Percentiles rank a stretch among this genome's conserved stretches.
Conservation (phyloP, 768 basidiomycete species). For the Piloderma croceum region DNA sequence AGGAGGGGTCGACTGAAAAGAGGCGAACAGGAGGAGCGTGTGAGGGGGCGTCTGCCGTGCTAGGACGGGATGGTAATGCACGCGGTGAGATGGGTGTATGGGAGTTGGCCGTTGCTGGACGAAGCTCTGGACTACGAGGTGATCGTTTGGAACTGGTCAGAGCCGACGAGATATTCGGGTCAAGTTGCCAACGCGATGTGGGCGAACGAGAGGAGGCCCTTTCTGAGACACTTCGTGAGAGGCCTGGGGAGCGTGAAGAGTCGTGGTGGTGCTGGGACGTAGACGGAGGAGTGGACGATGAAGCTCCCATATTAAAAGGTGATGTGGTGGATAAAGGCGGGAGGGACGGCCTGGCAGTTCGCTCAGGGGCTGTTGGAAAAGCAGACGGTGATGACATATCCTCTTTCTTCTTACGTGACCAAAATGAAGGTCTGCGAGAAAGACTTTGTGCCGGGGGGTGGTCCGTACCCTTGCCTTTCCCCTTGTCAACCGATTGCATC, state of each 20-base stretch:
- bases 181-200: slow-evolving; percentile 15
- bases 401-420: slow-evolving; percentile 47
- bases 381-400: slow-evolving; percentile 5
- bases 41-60: neutral
- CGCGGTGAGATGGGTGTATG: slow-evolving; percentile 22
- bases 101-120: slow-evolving; percentile 42
- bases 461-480: slow-evolving; percentile 32
- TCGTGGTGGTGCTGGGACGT: slow-evolving; percentile 14
- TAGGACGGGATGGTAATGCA: neutral
- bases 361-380: slow-evolving; percentile 22
- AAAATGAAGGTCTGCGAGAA: slow-evolving; percentile 61
- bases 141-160: slow-evolving; percentile 11
- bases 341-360: slow-evolving; percentile 20
- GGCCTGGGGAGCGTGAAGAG: slow-evolving; percentile 22
- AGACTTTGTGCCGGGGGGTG: slow-evolving; percentile 35
- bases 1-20: slow-evolving; percentile 12
- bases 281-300: slow-evolving; percentile 12
- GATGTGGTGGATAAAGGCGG: slow-evolving; percentile 35
- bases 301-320: slow-evolving; percentile 35
- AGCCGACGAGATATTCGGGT: too few relatives aligned
- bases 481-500: slow-evolving; percentile 41
- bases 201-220: slow-evolving; percentile 10
- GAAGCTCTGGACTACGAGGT: slow-evolving; percentile 19
- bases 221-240: slow-evolving; percentile 44
- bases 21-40: neutral